Conservation (phyloP, 257 asterid genomes). For the Ocimum tenuiflorum region DNA sequence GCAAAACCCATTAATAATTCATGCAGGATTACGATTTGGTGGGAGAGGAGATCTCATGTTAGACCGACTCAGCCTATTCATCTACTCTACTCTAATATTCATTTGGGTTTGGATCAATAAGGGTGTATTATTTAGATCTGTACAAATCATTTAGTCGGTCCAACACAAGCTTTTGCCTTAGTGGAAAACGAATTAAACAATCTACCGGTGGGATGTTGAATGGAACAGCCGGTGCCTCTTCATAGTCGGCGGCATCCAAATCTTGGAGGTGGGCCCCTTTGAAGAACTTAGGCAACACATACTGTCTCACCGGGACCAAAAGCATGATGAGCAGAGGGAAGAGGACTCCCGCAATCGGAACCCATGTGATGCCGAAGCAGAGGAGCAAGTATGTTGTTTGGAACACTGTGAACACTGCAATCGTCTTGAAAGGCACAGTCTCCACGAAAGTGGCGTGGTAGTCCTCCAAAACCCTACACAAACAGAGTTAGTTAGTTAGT, state of each 20-base stretch:
- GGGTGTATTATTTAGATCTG: too few species aligned
- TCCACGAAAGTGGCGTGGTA: conserved; percentile 76
- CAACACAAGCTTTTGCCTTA: too few species aligned
- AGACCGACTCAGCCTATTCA: too few species aligned
- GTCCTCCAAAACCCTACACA: conserved; percentile 68
- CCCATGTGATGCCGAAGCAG: conserved; percentile 86
- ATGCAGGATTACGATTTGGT: too few species aligned
- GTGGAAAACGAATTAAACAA: too few species aligned
- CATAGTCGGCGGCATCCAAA: conserved; percentile 82
- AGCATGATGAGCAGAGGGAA: conserved; percentile 82
- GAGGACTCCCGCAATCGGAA: conserved; percentile 76
- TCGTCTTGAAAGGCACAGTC: conserved; percentile 78
- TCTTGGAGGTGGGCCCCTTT: conserved; percentile 81
- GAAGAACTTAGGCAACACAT: conserved; percentile 57
- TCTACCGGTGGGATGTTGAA: conserved; percentile 40
- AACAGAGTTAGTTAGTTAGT: neutral
- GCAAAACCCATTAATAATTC: too few species aligned
- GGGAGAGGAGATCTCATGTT: too few species aligned
- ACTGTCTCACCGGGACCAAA: conserved; percentile 76
- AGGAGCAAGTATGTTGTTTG: conserved; percentile 64
- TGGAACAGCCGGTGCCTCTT: conserved; percentile 67
- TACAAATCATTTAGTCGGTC: too few species aligned
- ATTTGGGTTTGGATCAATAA: too few species aligned
- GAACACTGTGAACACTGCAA: conserved; percentile 59
- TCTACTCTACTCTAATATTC: too few species aligned